Conservation (phyloP, 371 early-diverging fungal species). For the Chytridium lagenaria region DNA sequence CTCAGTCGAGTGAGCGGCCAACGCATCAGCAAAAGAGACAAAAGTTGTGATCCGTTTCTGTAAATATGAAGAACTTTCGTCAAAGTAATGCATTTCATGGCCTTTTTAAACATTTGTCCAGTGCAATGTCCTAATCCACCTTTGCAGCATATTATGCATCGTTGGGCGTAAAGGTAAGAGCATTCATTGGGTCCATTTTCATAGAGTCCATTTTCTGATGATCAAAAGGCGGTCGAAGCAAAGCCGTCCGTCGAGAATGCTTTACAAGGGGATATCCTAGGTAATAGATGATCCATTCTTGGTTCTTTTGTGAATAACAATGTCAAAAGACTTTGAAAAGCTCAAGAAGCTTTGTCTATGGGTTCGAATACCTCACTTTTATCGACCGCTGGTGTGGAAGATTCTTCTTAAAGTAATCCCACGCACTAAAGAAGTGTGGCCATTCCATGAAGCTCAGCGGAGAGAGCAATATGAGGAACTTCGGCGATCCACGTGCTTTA, state of each 20-base stretch:
- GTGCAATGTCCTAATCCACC: conserved; percentile 21
- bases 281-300: conserved; percentile 19
- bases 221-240: conserved; percentile 37
- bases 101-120: too few species aligned
- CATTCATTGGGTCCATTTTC: background rate
- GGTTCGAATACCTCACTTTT: conserved; percentile 54
- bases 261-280: conserved; percentile 35
- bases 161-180: conserved; percentile 50
- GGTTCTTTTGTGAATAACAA: background rate
- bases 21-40: too few species aligned
- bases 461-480: conserved; percentile 38
- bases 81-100: too few species aligned
- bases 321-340: conserved; percentile 35
- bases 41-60: too few species aligned
- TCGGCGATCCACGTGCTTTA: conserved; percentile 22
- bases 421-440: conserved; percentile 38
- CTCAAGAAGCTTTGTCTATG: conserved; percentile 47
- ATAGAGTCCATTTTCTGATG: background rate
- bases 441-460: conserved; percentile 37
- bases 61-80: too few species aligned
- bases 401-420: conserved; percentile 44
- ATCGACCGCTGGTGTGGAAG: conserved; percentile 52
- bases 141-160: conserved; percentile 42
- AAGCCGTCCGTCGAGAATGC: conserved; percentile 43
- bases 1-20: too few species aligned